Evolutionary conservation across 768 basidiomycete species (phyloP).

Genomic region (Neoboletus magnificus): DNA sequence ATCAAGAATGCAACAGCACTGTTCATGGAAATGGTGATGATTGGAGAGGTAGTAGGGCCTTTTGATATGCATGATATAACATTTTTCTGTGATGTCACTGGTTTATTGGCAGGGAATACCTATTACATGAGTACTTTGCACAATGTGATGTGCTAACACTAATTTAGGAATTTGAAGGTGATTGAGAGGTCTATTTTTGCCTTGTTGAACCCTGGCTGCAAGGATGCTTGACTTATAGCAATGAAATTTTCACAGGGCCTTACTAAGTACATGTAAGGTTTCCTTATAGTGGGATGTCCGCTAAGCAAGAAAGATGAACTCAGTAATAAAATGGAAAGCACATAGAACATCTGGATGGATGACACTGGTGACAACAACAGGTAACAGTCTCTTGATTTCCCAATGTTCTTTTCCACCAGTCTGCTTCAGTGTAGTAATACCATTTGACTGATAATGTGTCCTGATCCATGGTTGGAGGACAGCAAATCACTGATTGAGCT

Average conservation of each 20-base stretch:
- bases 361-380: neutral
- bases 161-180: slow-evolving; percentile 3
- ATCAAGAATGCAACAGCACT: slow-evolving; percentile 8
- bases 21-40: neutral
- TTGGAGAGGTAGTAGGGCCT: neutral
- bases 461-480: slow-evolving; percentile 16
- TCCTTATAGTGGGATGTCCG: neutral
- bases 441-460: neutral
- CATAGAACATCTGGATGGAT: slow-evolving; percentile 27
- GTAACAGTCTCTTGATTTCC: slow-evolving; percentile 1
- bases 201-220: neutral
- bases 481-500: slow-evolving; percentile 26
- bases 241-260: slow-evolving; percentile 4
- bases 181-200: slow-evolving; percentile 1
- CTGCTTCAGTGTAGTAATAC: slow-evolving; percentile 6
- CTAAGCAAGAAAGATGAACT: slow-evolving; percentile 40
- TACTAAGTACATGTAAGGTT: neutral
- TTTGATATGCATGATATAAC: slow-evolving; percentile 9
- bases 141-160: slow-evolving; percentile 17
- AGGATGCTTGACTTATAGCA: neutral
- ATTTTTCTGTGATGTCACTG: slow-evolving; percentile 10
- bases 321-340: slow-evolving; percentile 33
- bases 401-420: too few species aligned
- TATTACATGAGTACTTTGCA: slow-evolving; percentile 22
- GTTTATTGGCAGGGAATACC: slow-evolving; percentile 25